Conservation (phyloP, 148 eudicot species). For the Spergularia bocconei region DNA sequence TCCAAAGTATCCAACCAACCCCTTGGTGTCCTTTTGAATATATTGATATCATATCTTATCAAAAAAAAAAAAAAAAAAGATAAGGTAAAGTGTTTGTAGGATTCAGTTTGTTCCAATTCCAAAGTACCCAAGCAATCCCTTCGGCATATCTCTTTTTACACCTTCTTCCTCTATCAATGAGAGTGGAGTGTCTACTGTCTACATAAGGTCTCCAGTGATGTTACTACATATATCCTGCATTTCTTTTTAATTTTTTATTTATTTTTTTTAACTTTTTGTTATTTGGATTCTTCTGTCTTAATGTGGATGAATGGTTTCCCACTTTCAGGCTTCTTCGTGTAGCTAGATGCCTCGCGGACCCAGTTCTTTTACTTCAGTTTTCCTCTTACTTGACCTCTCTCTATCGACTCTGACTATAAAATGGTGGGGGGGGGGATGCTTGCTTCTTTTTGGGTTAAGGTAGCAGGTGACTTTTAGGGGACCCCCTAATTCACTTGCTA, state of each 20-base stretch:
- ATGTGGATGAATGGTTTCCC: background rate
- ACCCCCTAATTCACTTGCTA: no score
- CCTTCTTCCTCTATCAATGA: background rate
- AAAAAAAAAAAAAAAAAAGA: no score
- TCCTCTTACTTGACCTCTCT: background rate
- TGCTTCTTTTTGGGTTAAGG: no score
- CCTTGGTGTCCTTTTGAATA: no score
- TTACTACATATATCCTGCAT: background rate
- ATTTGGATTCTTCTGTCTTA: background rate
- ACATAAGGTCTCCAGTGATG: background rate
- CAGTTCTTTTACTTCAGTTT: background rate
- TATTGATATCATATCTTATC: no score
- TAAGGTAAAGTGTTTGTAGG: background rate
- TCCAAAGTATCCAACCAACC: no score
- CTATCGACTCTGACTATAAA: no score
- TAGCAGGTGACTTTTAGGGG: no score
- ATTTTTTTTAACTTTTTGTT: background rate
- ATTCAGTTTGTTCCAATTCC: background rate
- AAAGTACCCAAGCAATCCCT: background rate
- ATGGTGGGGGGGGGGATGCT: no score
- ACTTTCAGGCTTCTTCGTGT: background rate
- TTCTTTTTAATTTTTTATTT: background rate
- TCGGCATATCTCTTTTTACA: background rate
- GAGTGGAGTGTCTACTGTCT: background rate
- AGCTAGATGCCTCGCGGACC: background rate